Base-by-base conservation (phyloP, 169 alveolate genomes). In the Ichthyophthirius multifiliis region DNA sequence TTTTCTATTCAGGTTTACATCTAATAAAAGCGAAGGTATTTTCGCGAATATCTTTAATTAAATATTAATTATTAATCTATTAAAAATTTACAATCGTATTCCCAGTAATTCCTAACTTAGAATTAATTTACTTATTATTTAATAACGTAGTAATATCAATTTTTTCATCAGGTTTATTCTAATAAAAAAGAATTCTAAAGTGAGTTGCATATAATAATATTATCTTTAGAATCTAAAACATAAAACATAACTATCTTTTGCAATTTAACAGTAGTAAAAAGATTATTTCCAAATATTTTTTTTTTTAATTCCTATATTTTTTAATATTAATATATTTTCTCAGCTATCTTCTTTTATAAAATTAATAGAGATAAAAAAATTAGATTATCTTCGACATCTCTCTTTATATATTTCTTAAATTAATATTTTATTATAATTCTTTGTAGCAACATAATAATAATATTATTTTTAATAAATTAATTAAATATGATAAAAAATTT, bases 211-310 rank as follows among this genome's bases (percentile, higher is more conserved):
- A 27, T 55, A 34, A 55, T 27, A 4, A 55, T 55, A n/a, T 55
- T 55, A 15, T 55, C 27, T 4, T 20, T 20, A 55, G 71, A 39
- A 23, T 55, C 31, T n/a, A n/a, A n/a, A n/a, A n/a, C n/a, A n/a
- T 27, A 55, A 55, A 27, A 93, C 87, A 71, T 81, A 73, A 67
- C 94, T 86, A 65, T 93, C 92, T 43, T 89, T 78, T 0, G 90
- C 95, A 23, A 93, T 41, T 92, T 76, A 32, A 92, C 82, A 39
- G 95, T 94, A 35, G 97, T 93, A 10, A 93, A 83, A 41, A 86
- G 87, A 82, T 93, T 93, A 76, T 93, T 95, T 55, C 95, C 97
- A n/a, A 95, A 90, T 0, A 94, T 92, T 86, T 39, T 90, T 85
- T 3, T 87, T 37, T 32, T 78, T 76, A n/a, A 93, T 48, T 30